These are phyloP conservation scores for Trypanosoma grayi DNA, from an alignment of 208 protist species.

Conservation along the genomic window DNA sequence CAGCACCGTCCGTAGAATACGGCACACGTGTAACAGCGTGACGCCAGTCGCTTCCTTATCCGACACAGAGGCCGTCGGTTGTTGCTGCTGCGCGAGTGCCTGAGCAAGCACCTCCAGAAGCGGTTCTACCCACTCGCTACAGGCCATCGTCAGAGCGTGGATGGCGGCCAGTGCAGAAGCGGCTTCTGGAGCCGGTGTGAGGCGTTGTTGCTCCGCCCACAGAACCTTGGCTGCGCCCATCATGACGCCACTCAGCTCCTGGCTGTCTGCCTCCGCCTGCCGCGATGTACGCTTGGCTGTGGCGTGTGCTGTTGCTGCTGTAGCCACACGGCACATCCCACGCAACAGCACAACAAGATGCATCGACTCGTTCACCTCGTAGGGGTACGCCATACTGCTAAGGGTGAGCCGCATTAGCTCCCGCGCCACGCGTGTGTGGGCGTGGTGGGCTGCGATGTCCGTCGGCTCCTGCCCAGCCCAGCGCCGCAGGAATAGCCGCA, in stretches of 20 bases:
- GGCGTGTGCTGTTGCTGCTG: neutral
- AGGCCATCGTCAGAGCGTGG: constrained; percentile 45
- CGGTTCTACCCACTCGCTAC: constrained; percentile 56
- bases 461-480: constrained; percentile 47
- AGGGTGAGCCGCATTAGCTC: constrained; percentile 56
- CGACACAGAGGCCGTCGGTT: constrained; percentile 6
- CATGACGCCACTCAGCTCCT: constrained; percentile 57
- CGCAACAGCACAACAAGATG: constrained; percentile 60
- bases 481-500: constrained; percentile 61
- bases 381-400: constrained; percentile 38
- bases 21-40: constrained; percentile 52
- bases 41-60: constrained; percentile 30
- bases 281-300: constrained; percentile 21
- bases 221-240: constrained; percentile 43
- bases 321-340: constrained; percentile 31
- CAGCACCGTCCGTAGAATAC: constrained; percentile 43
- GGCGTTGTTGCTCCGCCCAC: constrained; percentile 55
- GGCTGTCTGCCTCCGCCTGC: constrained; percentile 22
- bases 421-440: constrained; percentile 41
- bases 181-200: constrained; percentile 38
- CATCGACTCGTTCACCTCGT: constrained; percentile 48
- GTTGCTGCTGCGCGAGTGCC: constrained; percentile 36
- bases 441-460: constrained; percentile 31
- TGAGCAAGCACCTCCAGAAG: constrained; percentile 55
- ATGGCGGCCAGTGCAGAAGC: constrained; percentile 52